Conservation (phyloP, 208 protist species). For the Giardia muris region DNA sequence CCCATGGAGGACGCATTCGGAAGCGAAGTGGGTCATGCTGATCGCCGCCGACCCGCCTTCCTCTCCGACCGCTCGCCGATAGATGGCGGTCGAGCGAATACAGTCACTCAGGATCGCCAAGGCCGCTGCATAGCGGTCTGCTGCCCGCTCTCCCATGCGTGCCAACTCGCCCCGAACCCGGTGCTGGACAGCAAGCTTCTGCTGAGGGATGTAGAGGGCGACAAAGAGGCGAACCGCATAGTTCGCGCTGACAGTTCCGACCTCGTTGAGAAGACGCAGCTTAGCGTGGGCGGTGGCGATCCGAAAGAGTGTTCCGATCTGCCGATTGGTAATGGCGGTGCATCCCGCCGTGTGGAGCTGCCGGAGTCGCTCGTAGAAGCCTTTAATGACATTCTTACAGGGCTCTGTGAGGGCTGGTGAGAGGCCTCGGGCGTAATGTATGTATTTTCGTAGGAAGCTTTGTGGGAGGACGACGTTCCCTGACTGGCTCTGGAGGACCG, state of each 20-base stretch:
- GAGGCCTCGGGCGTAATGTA: slow-evolving; percentile 9
- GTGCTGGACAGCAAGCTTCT: background rate
- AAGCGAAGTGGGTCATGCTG: too few relatives aligned
- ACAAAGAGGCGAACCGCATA: background rate
- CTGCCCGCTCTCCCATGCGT: background rate
- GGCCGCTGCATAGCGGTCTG: background rate
- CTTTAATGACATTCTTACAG: background rate
- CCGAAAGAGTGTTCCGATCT: background rate
- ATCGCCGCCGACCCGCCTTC: too few relatives aligned
- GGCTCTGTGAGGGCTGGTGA: slow-evolving; percentile 57
- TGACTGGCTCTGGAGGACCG: background rate
- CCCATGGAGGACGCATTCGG: too few relatives aligned
- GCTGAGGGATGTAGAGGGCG: background rate
- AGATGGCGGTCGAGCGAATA: background rate
- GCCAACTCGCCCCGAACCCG: background rate
- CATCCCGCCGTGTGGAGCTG: background rate
- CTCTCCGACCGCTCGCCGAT: too few relatives aligned
- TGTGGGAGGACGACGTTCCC: background rate
- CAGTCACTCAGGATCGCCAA: background rate
- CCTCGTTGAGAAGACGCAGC: background rate
- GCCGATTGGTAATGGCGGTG: background rate
- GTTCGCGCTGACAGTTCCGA: background rate
- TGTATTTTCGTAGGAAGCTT: background rate
- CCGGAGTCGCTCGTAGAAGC: background rate
- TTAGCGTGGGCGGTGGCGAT: background rate